Evolutionary conservation across 257 asterid genomes (phyloP).

Genomic region (Cruciata laevipes): DNA sequence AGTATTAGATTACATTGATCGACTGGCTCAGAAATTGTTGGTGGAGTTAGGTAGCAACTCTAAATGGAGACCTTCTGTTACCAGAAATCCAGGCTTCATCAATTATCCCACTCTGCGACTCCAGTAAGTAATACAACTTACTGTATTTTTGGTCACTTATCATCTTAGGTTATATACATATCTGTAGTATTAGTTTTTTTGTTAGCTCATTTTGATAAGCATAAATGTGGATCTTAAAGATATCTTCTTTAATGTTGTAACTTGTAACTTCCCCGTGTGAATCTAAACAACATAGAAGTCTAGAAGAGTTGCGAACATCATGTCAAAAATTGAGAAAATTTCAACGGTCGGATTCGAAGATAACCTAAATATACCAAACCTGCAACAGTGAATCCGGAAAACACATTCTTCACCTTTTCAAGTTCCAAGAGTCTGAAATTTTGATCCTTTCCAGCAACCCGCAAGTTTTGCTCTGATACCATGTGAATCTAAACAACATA

Average conservation of each 20-base stretch:
- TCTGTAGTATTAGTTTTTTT: background rate
- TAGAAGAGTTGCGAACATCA: no score
- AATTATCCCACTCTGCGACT: slow-evolving; percentile 70
- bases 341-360: no score
- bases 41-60: slow-evolving; percentile 64
- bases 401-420: no score
- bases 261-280: background rate
- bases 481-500: no score
- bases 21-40: slow-evolving; percentile 46
- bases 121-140: slow-evolving; percentile 45
- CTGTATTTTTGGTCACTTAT: slow-evolving; percentile 2
- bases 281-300: no score
- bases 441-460: no score
- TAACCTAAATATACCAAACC: no score
- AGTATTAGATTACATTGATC: slow-evolving; percentile 55
- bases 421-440: no score
- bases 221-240: background rate
- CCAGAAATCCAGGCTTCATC: slow-evolving; percentile 58
- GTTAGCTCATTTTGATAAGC: background rate
- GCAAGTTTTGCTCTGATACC: no score
- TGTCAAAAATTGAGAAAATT: no score
- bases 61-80: slow-evolving; percentile 75
- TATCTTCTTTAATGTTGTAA: background rate
- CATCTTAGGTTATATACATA: background rate
- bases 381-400: no score